Percentiles rank a stretch among this genome's conserved stretches.
Evolutionary conservation across 805 yeast species (phyloP).

Genomic region (Metschnikowia henanensis): DNA sequence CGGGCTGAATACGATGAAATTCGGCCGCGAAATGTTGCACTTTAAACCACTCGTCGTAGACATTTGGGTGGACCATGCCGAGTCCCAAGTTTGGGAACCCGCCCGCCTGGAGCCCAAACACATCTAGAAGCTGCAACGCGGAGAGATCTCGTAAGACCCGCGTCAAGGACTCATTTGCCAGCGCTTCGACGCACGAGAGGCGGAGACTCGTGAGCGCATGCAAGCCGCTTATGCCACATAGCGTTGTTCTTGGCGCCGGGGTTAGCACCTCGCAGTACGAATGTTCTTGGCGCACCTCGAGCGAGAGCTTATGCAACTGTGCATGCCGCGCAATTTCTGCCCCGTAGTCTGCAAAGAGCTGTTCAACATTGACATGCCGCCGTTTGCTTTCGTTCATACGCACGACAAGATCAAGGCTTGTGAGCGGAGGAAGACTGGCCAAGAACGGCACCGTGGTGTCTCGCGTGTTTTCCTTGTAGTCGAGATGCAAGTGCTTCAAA

Average conservation of each 20-base stretch:
- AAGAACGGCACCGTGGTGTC: slow-evolving; percentile 43
- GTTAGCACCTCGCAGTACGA: slow-evolving; percentile 29
- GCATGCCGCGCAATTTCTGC: slow-evolving; percentile 22
- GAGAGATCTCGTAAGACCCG: slow-evolving; percentile 26
- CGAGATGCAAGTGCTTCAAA: slow-evolving; percentile 33
- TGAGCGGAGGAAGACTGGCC: slow-evolving; percentile 21
- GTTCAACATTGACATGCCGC: slow-evolving; percentile 4
- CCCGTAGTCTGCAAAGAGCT: slow-evolving; percentile 17
- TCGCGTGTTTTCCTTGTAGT: slow-evolving; percentile 40
- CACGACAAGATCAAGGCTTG: slow-evolving; percentile 39
- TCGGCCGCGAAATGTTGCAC: slow-evolving; percentile 53
- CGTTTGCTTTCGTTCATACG: slow-evolving; percentile 37
- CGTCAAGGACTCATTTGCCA: slow-evolving; percentile 12
- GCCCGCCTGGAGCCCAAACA: slow-evolving; percentile 51
- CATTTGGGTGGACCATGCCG: slow-evolving; percentile 52
- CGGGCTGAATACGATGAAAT: slow-evolving; percentile 28
- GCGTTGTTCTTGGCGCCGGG: slow-evolving; percentile 21
- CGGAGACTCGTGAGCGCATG: slow-evolving; percentile 36
- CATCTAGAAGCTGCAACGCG: slow-evolving; percentile 36
- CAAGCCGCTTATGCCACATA: slow-evolving; percentile 17
- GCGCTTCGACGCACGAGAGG: slow-evolving; percentile 30
- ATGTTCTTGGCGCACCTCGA: slow-evolving; percentile 43
- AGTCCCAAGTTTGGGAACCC: slow-evolving; percentile 56
- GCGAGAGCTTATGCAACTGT: slow-evolving; percentile 31
- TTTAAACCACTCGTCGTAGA: slow-evolving; percentile 57